Base-by-base conservation (phyloP, 176 grass and related monocot species). In the Ampelocalamus luodianensis region DNA sequence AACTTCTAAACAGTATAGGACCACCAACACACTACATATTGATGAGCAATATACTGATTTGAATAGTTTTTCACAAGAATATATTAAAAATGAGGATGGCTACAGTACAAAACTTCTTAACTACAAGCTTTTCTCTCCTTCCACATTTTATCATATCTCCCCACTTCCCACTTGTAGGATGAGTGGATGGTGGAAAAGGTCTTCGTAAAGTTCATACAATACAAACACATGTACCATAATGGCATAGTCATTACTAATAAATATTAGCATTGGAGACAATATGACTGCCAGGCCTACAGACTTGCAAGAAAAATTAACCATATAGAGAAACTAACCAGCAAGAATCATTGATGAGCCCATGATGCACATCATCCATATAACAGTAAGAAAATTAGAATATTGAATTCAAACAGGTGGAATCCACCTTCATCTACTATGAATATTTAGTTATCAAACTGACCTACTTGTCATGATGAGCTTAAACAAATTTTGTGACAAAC, bases 301-400 rank as follows among this genome's bases (percentile, higher is more conserved):
- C 44, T 54, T 5, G 62, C 20, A 77, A 48, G 37, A 83, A 42
- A 85, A 55, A 71, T 15, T 81, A 46, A 79, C 38, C 22, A 56
- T 64, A 78, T 5, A 60, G 62, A 82, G 15, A 88, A 84, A 80
- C 62, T 56, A 66, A 73, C 16, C 29, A 14, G 46, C 54, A 50
- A 72, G 42, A 50, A 29, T 10, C 26, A 78, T 49, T 86, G 20
- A 72, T 67, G 56, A 59, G 34, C 23, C 69, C n/a, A 72, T 63
- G 42, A 13, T n/a, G 58, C 34, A 79, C 37, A 86, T 44, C 55
- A 72, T 82, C 72, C 59, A 78, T 38, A 77, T 46, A 71, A 66
- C 4, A 49, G 10, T 2, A 51, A 65, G 15, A 70, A n/a, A 80
- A n/a, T 60, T 44, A 69, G 22, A 73, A 44, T 42, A 65, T 63